A percentile compares a stretch with the other conserved stretches of the same genome.
phyloP scores from a whole-genome alignment of 1,284 basidiomycete genomes.

The Amylostereum areolatum region DNA sequence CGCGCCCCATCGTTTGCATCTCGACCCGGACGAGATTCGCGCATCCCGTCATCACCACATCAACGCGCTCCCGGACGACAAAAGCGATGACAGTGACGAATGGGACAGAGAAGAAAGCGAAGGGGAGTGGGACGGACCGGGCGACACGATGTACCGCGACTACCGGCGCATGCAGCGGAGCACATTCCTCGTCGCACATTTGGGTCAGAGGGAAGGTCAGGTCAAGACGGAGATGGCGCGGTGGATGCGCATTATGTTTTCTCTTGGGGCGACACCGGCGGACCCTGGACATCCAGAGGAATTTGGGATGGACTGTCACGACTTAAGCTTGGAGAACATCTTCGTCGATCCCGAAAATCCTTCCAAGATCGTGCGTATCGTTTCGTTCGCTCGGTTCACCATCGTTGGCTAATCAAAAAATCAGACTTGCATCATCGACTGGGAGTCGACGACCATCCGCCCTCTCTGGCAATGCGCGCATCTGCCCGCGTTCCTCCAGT shows the following conservation, averaged over 20 bases:
- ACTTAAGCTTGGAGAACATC: conserved; percentile 73
- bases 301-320: conserved; percentile 73
- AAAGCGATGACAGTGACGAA: conserved; percentile 66
- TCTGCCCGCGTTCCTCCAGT: conserved; percentile 69
- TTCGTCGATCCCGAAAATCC: conserved; percentile 68
- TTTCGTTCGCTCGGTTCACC: conserved; percentile 5
- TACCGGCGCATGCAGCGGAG: conserved; percentile 71
- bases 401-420: background rate
- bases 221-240: conserved; percentile 65
- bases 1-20: conserved; percentile 66
- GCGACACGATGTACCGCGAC: conserved; percentile 70
- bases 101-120: conserved; percentile 72
- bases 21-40: conserved; percentile 69
- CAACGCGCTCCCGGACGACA: conserved; percentile 57
- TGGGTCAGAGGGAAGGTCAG: conserved; percentile 50
- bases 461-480: conserved; percentile 80
- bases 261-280: conserved; percentile 31
- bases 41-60: conserved; percentile 64
- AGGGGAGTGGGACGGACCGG: conserved; percentile 68
- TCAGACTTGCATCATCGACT: conserved; percentile 79
- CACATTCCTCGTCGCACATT: conserved; percentile 69
- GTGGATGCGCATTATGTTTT: conserved; percentile 62
- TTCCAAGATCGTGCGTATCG: conserved; percentile 56
- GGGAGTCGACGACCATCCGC: conserved; percentile 78
- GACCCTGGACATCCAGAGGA: conserved; percentile 33